A percentile compares a stretch with the other conserved stretches of the same genome.
Conservation (phyloP, 75 land plant species). For the Isoetes taiwanensis region DNA sequence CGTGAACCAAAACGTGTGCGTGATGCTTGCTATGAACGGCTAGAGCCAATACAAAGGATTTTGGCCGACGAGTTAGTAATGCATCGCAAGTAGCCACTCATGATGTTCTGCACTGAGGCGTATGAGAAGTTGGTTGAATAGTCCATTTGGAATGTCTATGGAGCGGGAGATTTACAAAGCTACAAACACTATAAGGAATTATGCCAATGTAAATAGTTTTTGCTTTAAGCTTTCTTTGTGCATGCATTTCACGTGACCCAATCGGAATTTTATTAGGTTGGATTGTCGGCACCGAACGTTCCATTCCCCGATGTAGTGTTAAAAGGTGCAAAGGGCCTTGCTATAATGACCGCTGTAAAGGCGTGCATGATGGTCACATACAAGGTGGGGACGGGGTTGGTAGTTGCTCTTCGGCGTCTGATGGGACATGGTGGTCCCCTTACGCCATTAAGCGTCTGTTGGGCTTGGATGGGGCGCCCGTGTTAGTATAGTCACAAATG, state of each 20-base stretch:
- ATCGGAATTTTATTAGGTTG: background rate
- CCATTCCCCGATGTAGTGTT: constrained; percentile 76
- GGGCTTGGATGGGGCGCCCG: constrained; percentile 98
- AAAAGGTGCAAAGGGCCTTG: constrained; percentile 80
- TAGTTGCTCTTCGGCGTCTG: constrained; percentile 64
- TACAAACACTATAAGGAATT: constrained; percentile 44
- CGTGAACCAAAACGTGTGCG: constrained; percentile 75
- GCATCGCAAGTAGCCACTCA: constrained; percentile 66
- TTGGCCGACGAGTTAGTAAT: constrained; percentile 54
- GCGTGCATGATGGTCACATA: constrained; percentile 90
- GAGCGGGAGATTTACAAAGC: constrained; percentile 79
- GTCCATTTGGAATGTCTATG: constrained; percentile 71
- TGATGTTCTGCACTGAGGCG: constrained; percentile 78
- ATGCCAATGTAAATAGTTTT: too few species aligned
- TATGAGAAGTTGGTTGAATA: constrained; percentile 65
- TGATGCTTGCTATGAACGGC: constrained; percentile 65
- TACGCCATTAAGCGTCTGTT: constrained; percentile 76
- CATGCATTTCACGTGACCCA: constrained; percentile 8
- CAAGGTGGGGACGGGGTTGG: constrained; percentile 91
- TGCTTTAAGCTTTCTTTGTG: too few species aligned
- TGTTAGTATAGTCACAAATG: too few species aligned
- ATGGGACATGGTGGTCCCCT: constrained; percentile 98
- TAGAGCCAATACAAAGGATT: constrained; percentile 58
- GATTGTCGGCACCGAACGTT: constrained; percentile 25
- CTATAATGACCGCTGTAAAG: constrained; percentile 71